Conservation (phyloP, 2,329 filamentous ascomycete genomes). For the Magnaporthiopsis incrustans region DNA sequence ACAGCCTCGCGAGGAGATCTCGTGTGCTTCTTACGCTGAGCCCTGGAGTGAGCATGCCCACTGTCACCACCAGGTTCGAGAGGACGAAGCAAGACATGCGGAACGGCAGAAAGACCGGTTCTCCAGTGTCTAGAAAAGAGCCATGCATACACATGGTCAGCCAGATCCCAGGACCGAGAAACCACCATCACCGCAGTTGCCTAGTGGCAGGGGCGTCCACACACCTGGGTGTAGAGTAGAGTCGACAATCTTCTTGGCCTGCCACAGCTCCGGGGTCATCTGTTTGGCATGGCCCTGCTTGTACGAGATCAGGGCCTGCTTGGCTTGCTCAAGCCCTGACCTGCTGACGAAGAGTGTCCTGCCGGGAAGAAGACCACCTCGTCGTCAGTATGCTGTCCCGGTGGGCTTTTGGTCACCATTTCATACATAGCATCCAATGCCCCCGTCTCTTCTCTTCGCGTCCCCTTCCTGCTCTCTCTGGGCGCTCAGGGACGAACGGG, state of each 20-base stretch:
- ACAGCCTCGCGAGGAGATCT: too few relatives aligned
- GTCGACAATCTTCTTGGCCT: conserved; percentile 94
- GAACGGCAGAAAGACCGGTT: conserved; percentile 88
- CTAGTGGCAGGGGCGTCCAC: conserved; percentile 14
- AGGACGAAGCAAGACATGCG: conserved; percentile 95
- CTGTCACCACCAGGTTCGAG: conserved; percentile 89
- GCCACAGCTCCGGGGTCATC: conserved; percentile 90
- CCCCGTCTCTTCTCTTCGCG: not conserved
- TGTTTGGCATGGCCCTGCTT: conserved; percentile 71
- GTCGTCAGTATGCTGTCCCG: not conserved
- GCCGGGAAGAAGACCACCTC: conserved; percentile 8
- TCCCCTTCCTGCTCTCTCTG: not conserved
- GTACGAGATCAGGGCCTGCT: conserved; percentile 72
- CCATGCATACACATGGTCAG: not conserved
- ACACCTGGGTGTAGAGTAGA: conserved; percentile 91
- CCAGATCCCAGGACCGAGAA: not conserved
- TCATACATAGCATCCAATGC: not conserved
- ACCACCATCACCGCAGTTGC: conserved; percentile 2
- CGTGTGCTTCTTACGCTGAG: conserved; percentile 48
- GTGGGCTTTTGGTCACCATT: not conserved
- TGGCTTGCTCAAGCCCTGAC: conserved; percentile 76
- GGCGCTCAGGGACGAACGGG: too few relatives aligned
- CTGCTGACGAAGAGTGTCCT: conserved; percentile 82
- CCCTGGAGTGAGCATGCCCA: conserved; percentile 91
- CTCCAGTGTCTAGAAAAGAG: conserved; percentile 66